These are phyloP conservation scores for Auricularia sp. DNA, from an alignment of 768 basidiomycete species.

Conservation along the genomic window DNA sequence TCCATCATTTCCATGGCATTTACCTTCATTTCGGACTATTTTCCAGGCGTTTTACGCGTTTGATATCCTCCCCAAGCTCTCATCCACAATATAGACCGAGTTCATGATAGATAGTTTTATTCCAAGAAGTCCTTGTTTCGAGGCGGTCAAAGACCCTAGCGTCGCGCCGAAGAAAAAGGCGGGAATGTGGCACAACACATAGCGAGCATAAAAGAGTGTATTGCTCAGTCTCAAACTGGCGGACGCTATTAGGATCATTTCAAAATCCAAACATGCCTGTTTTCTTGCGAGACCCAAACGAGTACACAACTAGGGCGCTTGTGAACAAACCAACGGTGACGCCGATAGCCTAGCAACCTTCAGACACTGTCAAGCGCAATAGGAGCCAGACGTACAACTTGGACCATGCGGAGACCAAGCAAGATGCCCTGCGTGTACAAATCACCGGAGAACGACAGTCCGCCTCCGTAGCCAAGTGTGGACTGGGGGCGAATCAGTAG, in stretches of 20 bases:
- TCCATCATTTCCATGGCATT: too few relatives aligned
- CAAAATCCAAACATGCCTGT: conserved; percentile 80
- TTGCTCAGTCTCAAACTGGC: too few relatives aligned
- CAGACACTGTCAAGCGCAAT: neutral
- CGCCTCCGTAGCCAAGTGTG: conserved; percentile 16
- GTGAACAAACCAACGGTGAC: conserved; percentile 85
- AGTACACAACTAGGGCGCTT: conserved; percentile 79
- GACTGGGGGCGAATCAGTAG: neutral
- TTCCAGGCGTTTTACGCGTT: too few relatives aligned
- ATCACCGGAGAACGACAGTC: conserved; percentile 77
- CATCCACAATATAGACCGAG: too few relatives aligned
- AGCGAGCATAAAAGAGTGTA: too few relatives aligned
- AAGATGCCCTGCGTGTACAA: conserved; percentile 71
- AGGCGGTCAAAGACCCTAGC: too few relatives aligned
- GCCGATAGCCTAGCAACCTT: conserved; percentile 41
- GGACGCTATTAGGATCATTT: neutral
- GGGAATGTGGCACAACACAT: too few relatives aligned
- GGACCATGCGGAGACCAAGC: conserved; percentile 77
- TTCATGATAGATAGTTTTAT: too few relatives aligned
- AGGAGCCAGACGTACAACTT: conserved; percentile 42
- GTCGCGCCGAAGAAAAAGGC: too few relatives aligned
- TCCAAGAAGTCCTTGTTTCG: too few relatives aligned
- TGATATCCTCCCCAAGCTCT: too few relatives aligned
- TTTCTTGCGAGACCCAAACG: conserved; percentile 74
- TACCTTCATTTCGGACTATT: too few relatives aligned